Conservation (phyloP, 495 filamentous ascomycete genomes). For the Annulohypoxylon maeteangense region DNA sequence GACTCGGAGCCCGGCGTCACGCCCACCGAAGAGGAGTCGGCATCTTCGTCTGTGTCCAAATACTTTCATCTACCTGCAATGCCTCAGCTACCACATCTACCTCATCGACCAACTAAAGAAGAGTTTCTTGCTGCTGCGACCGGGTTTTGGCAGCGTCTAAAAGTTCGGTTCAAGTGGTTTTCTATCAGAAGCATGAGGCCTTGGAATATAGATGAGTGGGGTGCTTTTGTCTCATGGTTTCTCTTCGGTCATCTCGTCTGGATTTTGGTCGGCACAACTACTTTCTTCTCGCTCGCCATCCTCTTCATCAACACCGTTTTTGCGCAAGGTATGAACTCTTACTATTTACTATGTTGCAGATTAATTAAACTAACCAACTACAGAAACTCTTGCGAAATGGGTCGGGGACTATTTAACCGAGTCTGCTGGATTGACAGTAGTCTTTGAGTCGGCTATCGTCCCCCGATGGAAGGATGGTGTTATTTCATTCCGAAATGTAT, state of each 20-base stretch:
- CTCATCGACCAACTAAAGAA: conserved; percentile 91
- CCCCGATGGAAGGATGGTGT: conserved; percentile 94
- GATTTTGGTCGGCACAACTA: conserved; percentile 94
- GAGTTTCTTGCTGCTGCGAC: conserved; percentile 92
- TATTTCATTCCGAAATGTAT: conserved; percentile 96
- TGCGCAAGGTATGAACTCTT: conserved; percentile 76
- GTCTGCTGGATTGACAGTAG: conserved; percentile 92
- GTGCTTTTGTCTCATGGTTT: conserved; percentile 95
- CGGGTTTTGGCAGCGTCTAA: conserved; percentile 90
- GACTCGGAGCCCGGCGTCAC: conserved; percentile 22
- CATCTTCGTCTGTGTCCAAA: conserved; percentile 57
- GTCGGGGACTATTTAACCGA: conserved; percentile 95
- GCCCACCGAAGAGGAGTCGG: conserved; percentile 46
- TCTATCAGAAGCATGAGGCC: conserved; percentile 94
- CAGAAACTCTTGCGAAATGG: conserved; percentile 92
- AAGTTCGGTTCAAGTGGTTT: conserved; percentile 96
- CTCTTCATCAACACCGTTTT: conserved; percentile 94
- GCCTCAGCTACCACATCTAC: conserved; percentile 71
- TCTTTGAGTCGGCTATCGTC: conserved; percentile 98
- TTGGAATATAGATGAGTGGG: conserved; percentile 94
- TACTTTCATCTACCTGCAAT: conserved; percentile 72
- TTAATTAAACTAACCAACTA: conserved; percentile 17
- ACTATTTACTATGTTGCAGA: not conserved
- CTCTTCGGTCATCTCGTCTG: conserved; percentile 92
- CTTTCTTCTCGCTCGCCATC: conserved; percentile 92